Evolutionary conservation across 352 stramenopile genomes (phyloP), one percentile per base, ranked within the genome.

Genomic region (Pythium brachiatum): DNA sequence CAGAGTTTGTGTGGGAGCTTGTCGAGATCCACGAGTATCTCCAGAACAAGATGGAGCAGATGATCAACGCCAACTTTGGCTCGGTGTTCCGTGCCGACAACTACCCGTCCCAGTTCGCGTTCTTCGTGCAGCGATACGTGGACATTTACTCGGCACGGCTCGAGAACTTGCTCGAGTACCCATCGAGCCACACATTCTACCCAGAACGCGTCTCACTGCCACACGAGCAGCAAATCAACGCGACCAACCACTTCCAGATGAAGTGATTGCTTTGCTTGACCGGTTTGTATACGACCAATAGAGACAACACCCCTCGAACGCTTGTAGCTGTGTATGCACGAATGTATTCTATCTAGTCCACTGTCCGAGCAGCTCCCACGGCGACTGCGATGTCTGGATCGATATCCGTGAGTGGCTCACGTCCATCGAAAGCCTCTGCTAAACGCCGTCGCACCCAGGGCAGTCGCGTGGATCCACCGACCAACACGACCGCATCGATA

Each of bases 1-100:
- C 84, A 46, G 76, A 73, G 21, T 90, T 84, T 23, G 81, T 91
- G 9, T 74, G 70, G 48, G 69, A 77, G 61, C 83, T 88, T 18
- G 75, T 88, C 23, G 78, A 84, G 38, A 75, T 82, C 52, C 78
- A 89, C 57, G 66, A 79, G 46, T 70, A 75, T 48, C 75, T 91
- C 56, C 81, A 89, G 64, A 78, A 68, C 51, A 67, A 73, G 34
- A 92, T 95, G 79, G 84, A 92, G 64, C 66, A 78, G 52, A 72
- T 91, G 64, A 86, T 95, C 74, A 95, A 95, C 71, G 68, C 63
- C 31, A 93, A 92, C 69, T 96, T 96, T 64, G 88, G 88, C 50
- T 95, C 84, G 1, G 86, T 96, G 20, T 96, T 96, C 70, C 74
- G 87, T 43, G 86, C 81, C 21, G 81, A 89, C 52, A 82, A 81